A percentile compares a stretch with the other conserved stretches of the same genome.
These are phyloP conservation scores for Cladophialophora bantiana DNA, from an alignment of 2,329 filamentous ascomycete genomes.

Conservation along the genomic window DNA sequence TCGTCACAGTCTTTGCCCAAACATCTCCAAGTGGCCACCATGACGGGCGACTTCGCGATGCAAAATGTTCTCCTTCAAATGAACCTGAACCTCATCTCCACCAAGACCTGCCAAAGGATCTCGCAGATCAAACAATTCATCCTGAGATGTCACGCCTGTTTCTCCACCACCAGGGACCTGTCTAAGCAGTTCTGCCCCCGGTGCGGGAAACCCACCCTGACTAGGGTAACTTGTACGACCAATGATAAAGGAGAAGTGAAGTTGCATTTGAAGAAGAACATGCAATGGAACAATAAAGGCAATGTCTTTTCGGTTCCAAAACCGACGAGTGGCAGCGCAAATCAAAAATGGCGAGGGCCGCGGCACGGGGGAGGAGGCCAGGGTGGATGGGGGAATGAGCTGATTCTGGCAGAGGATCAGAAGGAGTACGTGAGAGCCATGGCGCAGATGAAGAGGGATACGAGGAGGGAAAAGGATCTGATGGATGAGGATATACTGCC, in stretches of 20 bases:
- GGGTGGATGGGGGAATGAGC: conserved; percentile 80
- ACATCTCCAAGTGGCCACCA: conserved; percentile 83
- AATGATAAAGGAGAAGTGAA: conserved; percentile 80
- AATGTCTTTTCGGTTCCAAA: conserved; percentile 94
- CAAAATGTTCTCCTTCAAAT: conserved; percentile 95
- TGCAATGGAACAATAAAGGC: conserved; percentile 93
- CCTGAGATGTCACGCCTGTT: conserved; percentile 92
- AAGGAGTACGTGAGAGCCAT: conserved; percentile 80
- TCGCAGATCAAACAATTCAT: conserved; percentile 86
- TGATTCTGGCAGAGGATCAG: conserved; percentile 93
- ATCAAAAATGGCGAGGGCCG: conserved; percentile 69
- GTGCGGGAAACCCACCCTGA: conserved; percentile 87
- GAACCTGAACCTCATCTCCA: conserved; percentile 87
- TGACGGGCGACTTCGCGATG: conserved; percentile 97
- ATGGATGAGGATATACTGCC: conserved; percentile 97
- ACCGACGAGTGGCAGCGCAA: conserved; percentile 79
- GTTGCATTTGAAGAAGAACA: conserved; percentile 89
- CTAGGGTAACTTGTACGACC: conserved; percentile 84
- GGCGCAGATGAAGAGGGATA: conserved; percentile 67
- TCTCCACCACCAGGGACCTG: conserved; percentile 83
- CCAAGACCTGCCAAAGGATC: conserved; percentile 75
- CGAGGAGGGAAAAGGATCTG: conserved; percentile 72
- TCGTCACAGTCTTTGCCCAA: conserved; percentile 61
- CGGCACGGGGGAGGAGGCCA: conserved; percentile 76
- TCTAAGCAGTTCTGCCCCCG: conserved; percentile 88